Conservation (phyloP, 2,329 filamentous ascomycete genomes). For the Geosmithia putterillii region DNA sequence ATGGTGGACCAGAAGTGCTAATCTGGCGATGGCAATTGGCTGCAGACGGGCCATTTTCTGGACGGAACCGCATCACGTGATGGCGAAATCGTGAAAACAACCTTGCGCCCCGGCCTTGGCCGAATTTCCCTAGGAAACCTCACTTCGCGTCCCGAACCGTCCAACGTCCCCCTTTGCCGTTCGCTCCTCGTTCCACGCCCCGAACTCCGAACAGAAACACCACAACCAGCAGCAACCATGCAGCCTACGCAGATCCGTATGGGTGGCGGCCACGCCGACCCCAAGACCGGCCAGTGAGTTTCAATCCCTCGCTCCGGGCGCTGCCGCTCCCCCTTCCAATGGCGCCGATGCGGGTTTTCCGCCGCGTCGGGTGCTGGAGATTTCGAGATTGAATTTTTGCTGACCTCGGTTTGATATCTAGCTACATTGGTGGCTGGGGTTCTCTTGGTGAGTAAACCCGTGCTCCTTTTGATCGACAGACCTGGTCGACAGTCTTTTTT, state of each 20-base stretch:
- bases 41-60: not conserved
- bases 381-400: not conserved
- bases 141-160: not conserved
- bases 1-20: not conserved
- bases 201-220: conserved; percentile 5
- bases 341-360: conserved; percentile 2
- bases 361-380: not conserved
- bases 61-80: not conserved
- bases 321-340: not conserved
- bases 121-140: not conserved
- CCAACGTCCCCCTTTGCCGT: not conserved
- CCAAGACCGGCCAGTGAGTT: conserved; percentile 5
- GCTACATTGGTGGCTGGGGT: conserved; percentile 67
- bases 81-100: not conserved
- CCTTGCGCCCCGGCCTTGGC: not conserved
- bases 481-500: not conserved
- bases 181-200: not conserved
- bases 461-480: not conserved
- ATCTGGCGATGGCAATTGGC: not conserved
- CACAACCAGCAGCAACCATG: conserved; percentile 26
- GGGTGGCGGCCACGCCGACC: conserved; percentile 11
- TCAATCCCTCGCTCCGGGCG: not conserved
- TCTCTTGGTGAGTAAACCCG: conserved; percentile 53
- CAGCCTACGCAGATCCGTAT: conserved; percentile 31
- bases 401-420: conserved; percentile 20